Conservation (phyloP, 129 eudicot genomes). For the Gnaphalium uliginosum region DNA sequence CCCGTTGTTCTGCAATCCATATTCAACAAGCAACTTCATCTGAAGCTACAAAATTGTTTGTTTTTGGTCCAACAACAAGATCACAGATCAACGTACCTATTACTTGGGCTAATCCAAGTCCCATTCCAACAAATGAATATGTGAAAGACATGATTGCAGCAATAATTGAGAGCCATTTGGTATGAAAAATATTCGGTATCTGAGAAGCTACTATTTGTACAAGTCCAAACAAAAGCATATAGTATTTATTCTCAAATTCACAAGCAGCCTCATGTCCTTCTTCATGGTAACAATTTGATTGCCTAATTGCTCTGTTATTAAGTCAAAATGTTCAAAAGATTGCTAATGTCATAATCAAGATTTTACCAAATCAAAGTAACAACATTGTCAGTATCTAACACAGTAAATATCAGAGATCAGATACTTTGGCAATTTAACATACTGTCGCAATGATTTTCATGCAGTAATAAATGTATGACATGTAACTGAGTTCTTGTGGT, state of each 20-base stretch:
- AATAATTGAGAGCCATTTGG: conserved; percentile 70
- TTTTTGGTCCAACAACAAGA: conserved; percentile 2
- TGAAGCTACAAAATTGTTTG: not conserved
- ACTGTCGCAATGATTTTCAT: not conserved
- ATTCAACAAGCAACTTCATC: conserved; percentile 17
- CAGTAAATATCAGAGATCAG: too few species aligned
- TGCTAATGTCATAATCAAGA: conserved; percentile 7
- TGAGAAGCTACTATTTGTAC: conserved; percentile 69
- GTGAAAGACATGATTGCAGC: conserved; percentile 87
- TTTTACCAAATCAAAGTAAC: conserved; percentile 15
- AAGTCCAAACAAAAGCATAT: conserved; percentile 73
- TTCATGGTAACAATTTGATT: conserved; percentile 75
- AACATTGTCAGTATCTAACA: not conserved
- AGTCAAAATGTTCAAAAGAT: not conserved
- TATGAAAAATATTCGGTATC: conserved; percentile 67
- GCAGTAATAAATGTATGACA: not conserved
- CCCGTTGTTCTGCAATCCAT: conserved; percentile 56
- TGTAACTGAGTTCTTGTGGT: too few species aligned
- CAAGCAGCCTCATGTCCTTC: conserved; percentile 68
- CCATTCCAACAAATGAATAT: conserved; percentile 66
- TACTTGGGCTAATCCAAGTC: conserved; percentile 68
- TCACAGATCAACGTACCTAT: conserved; percentile 41
- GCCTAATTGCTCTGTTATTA: conserved; percentile 74
- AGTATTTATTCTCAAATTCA: conserved; percentile 41
- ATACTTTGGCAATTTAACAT: too few species aligned